These are phyloP conservation scores for Hura crepitans DNA, from an alignment of 441 rosid species.

Conservation along the genomic window DNA sequence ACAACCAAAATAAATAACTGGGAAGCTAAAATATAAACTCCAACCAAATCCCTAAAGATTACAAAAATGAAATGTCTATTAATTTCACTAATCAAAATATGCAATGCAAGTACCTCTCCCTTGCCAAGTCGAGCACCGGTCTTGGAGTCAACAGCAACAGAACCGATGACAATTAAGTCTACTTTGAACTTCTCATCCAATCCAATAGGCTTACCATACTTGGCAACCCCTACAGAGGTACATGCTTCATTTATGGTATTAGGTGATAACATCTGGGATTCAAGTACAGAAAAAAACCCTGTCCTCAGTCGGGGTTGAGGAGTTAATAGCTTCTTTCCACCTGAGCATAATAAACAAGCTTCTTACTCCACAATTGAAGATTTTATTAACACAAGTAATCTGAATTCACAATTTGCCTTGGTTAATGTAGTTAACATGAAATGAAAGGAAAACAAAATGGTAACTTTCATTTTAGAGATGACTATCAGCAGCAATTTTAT, in stretches of 20 bases:
- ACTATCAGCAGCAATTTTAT: too few relatives aligned
- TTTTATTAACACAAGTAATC: background rate
- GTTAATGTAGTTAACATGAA: too few relatives aligned
- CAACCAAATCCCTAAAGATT: constrained; percentile 1
- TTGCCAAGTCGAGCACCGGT: constrained; percentile 91
- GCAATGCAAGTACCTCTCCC: constrained; percentile 63
- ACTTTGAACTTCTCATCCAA: constrained; percentile 77
- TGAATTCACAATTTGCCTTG: background rate
- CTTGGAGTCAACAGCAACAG: constrained; percentile 78
- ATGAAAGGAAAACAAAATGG: background rate
- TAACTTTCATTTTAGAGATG: too few relatives aligned
- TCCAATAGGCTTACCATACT: constrained; percentile 76
- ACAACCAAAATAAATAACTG: too few relatives aligned
- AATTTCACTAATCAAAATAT: background rate
- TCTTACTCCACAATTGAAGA: background rate
- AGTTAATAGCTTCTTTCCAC: constrained; percentile 70
- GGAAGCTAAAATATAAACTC: too few relatives aligned
- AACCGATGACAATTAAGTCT: constrained; percentile 77
- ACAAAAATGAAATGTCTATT: background rate
- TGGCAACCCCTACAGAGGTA: constrained; percentile 79
- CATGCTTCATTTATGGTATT: constrained; percentile 60
- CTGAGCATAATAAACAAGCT: constrained; percentile 30
- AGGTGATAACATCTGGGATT: constrained; percentile 42
- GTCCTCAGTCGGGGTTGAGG: constrained; percentile 91
- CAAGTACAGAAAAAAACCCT: constrained; percentile 77